Evolutionary conservation across 768 basidiomycete genomes (phyloP).

Genomic region (Russula abietina): DNA sequence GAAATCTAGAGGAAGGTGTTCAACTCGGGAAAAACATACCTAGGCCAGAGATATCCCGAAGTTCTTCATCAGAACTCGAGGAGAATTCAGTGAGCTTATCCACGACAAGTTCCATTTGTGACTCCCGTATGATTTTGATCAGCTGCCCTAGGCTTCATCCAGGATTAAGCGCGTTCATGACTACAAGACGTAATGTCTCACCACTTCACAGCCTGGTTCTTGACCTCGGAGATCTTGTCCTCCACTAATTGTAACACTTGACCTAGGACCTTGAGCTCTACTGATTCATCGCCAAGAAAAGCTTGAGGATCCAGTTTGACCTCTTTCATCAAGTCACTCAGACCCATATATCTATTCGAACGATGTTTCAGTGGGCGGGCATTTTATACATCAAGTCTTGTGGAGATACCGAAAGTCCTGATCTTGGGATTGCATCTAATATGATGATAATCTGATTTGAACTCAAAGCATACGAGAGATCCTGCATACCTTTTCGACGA

Average conservation of each 20-base stretch:
- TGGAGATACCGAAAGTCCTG: constrained; percentile 73
- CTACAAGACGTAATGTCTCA: constrained; percentile 30
- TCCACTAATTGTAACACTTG: constrained; percentile 83
- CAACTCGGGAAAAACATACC: constrained; percentile 43
- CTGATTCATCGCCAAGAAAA: constrained; percentile 77
- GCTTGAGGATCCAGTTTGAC: constrained; percentile 69
- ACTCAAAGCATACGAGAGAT: constrained; percentile 1
- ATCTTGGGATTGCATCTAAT: constrained; percentile 83
- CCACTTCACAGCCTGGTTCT: constrained; percentile 97
- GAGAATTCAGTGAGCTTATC: constrained; percentile 87
- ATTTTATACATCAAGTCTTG: constrained; percentile 20
- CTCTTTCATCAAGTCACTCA: constrained; percentile 90
- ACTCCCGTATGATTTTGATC: constrained; percentile 81
- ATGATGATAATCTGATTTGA: constrained; percentile 5
- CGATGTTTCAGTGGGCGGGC: constrained; percentile 18
- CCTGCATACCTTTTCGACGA: constrained; percentile 65
- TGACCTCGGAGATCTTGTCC: constrained; percentile 96
- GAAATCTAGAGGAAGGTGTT: background rate
- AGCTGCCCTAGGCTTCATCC: constrained; percentile 71
- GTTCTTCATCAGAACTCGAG: constrained; percentile 81
- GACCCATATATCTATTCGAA: constrained; percentile 81
- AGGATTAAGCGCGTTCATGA: background rate
- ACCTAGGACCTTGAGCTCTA: constrained; percentile 78
- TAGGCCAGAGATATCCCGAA: constrained; percentile 89
- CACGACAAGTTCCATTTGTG: constrained; percentile 78